Evolutionary conservation across 2,329 filamentous ascomycete genomes (phyloP), one percentile per base, ranked within the genome.

Genomic region (Beauveria australis): DNA sequence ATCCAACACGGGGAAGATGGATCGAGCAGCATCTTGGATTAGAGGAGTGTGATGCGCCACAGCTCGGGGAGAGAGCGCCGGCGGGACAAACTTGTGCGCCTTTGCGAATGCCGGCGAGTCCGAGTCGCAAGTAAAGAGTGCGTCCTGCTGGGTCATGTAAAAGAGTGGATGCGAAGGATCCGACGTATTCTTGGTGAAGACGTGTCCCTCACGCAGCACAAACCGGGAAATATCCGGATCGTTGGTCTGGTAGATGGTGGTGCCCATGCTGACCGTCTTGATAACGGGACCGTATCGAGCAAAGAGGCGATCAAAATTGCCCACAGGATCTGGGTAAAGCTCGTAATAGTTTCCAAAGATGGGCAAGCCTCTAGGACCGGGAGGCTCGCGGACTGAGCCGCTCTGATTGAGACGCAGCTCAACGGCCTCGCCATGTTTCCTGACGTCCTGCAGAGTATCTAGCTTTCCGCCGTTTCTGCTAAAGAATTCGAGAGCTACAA

Each of bases 31-130:
- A 48, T 73, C 66, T 62, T 83, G 79, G 80, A 85, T 84, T 0
- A 74, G 75, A 0, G 81, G 80, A 0, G 79, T 75, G 63, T 84
- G 83, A 65, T 84, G 81, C 0, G 78, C 73, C 5, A 84, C 79
- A 0, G 81, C 81, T 66, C 81, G 82, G 30, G 81, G 81, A 0
- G 76, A 75, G 24, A 84, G 70, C 0, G 79, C 76, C 0, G 81
- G 80, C 0, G 81, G 80, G 8, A 84, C 65, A 68, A 83, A 85
- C 66, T 84, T 85, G 72, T 85, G 82, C 0, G 77, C 75, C 0
- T 76, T 61, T 28, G 67, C 64, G 75, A 76, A 81, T 54, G 74
- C 72, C 26, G 74, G 71, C 1, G 73, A 76, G 43, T 78, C 73
- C 5, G 78, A 80, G 66, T 81, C 78, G 65, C 74, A 71, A 3